Evolutionary conservation across 345 rosid genomes (phyloP).

Genomic region (Isatis tinctoria): DNA sequence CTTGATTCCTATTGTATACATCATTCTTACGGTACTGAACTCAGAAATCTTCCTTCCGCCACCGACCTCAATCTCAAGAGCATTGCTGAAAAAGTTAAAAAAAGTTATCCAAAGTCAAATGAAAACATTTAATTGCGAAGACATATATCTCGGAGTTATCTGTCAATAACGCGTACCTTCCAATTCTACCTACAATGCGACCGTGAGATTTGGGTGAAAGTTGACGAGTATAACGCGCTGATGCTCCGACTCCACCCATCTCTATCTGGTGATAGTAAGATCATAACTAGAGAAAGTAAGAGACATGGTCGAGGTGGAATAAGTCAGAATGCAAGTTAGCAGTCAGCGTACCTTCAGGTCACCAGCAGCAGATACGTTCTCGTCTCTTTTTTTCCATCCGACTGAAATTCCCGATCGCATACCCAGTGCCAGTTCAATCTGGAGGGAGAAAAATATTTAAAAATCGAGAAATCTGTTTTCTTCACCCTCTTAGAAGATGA

Average conservation of each 20-base stretch:
- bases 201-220: slow-evolving; percentile 86
- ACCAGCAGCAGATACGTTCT: slow-evolving; percentile 70
- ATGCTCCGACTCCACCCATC: slow-evolving; percentile 65
- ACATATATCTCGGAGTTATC: not conserved
- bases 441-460: slow-evolving; percentile 12
- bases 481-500: not conserved
- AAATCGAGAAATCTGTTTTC: not conserved
- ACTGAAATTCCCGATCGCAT: slow-evolving; percentile 66
- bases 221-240: slow-evolving; percentile 66
- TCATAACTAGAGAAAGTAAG: slow-evolving; percentile 8
- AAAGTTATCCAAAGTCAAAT: not conserved
- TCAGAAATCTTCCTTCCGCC: slow-evolving; percentile 90
- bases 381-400: slow-evolving; percentile 87
- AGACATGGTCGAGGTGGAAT: not conserved
- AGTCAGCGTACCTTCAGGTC: slow-evolving; percentile 55
- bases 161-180: slow-evolving; percentile 52
- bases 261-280: slow-evolving; percentile 51
- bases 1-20: slow-evolving; percentile 82
- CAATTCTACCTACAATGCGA: slow-evolving; percentile 68
- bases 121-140: not conserved
- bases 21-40: slow-evolving; percentile 74
- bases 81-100: slow-evolving; percentile 46
- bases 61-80: slow-evolving; percentile 86
- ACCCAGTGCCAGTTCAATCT: slow-evolving; percentile 85
- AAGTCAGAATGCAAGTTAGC: not conserved